phyloP scores from a whole-genome alignment of 108 stramenopile species.

The Asterionellopsis glacialis region DNA sequence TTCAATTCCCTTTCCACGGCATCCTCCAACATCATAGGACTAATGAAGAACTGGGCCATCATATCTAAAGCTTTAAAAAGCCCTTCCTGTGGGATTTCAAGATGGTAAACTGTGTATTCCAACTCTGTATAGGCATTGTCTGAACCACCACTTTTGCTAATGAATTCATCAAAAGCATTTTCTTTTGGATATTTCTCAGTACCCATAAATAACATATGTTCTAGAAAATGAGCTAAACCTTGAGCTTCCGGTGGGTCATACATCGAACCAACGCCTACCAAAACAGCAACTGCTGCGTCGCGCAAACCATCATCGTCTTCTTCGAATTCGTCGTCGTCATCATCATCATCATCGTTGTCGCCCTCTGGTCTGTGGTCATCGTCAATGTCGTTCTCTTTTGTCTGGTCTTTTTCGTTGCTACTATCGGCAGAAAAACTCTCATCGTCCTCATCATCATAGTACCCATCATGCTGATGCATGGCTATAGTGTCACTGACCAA shows the following conservation, averaged over 20 bases:
- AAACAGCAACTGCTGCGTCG: constrained; percentile 88
- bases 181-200: constrained; percentile 89
- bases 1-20: constrained; percentile 89
- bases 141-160: constrained; percentile 85
- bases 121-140: constrained; percentile 96
- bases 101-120: constrained; percentile 91
- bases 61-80: constrained; percentile 89
- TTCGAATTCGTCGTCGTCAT: constrained; percentile 21
- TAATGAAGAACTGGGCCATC: constrained; percentile 90
- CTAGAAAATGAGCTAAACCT: constrained; percentile 92
- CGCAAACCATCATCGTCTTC: constrained; percentile 46
- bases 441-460: constrained; percentile 31
- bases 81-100: constrained; percentile 84
- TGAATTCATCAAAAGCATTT: constrained; percentile 79
- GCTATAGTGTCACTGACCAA: constrained; percentile 78
- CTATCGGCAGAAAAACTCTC: constrained; percentile 23
- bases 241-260: constrained; percentile 86
- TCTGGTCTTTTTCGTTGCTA: constrained; percentile 4
- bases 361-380: constrained; percentile 15
- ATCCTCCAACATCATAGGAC: constrained; percentile 80
- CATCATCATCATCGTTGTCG: constrained; percentile 34
- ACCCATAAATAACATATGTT: constrained; percentile 96
- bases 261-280: constrained; percentile 89
- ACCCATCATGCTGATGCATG: constrained; percentile 51
- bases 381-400: not conserved